Conservation (phyloP, 805 yeast genomes). For the Metschnikowia lunata region DNA sequence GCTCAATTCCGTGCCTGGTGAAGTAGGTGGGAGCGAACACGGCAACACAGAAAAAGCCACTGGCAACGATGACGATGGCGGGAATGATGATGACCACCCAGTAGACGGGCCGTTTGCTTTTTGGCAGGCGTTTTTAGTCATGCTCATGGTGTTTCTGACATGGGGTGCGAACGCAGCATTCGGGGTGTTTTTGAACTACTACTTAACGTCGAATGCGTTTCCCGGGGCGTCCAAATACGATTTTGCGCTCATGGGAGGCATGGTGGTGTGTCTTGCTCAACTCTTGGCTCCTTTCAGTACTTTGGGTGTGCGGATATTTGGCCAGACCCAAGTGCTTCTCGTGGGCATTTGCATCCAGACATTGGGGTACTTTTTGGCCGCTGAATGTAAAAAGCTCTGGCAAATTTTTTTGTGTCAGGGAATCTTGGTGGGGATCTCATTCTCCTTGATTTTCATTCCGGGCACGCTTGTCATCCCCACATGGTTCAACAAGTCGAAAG, state of each 20-base stretch:
- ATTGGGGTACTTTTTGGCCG: conserved; percentile 54
- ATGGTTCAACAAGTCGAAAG: conserved; percentile 64
- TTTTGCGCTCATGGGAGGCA: conserved; percentile 65
- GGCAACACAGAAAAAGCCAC: neutral
- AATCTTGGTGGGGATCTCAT: conserved; percentile 51
- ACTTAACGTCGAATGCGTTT: conserved; percentile 39
- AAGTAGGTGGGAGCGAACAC: neutral
- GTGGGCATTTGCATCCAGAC: conserved; percentile 51
- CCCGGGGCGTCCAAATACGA: conserved; percentile 54
- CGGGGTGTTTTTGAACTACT: conserved; percentile 55
- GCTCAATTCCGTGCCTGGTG: conserved; percentile 2
- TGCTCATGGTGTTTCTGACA: conserved; percentile 43
- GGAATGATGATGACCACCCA: conserved; percentile 12
- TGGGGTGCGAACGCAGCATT: conserved; percentile 58
- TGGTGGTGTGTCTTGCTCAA: conserved; percentile 60
- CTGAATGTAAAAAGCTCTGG: conserved; percentile 57
- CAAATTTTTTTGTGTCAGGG: conserved; percentile 68
- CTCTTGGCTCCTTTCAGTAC: conserved; percentile 48
- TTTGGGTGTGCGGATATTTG: conserved; percentile 42
- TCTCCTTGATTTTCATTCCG: conserved; percentile 55
- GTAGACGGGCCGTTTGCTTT: conserved; percentile 17
- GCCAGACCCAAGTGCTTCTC: conserved; percentile 44
- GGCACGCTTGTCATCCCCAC: conserved; percentile 60
- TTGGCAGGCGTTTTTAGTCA: conserved; percentile 21
- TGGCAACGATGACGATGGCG: neutral